Percentiles rank a stretch among this genome's conserved stretches.
These are phyloP conservation scores for Hamiltosporidium tvaerminnensis DNA, from an alignment of 371 early-diverging fungal genomes.

Conservation along the genomic window DNA sequence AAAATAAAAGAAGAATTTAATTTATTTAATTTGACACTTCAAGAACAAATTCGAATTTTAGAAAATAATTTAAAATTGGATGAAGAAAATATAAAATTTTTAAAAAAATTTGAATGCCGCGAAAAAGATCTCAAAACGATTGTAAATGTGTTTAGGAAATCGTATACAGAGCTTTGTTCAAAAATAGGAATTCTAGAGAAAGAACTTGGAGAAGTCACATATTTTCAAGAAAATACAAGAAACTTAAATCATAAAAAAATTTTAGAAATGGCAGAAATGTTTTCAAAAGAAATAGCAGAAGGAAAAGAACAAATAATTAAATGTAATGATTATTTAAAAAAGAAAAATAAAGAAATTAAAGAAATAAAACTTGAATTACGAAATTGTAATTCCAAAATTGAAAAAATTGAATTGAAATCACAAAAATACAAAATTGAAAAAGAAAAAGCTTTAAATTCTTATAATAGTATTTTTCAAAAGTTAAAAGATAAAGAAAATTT, in stretches of 20 bases:
- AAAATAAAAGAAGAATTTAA: conserved; percentile 7
- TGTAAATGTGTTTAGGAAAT: conserved; percentile 9
- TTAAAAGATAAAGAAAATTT: no score
- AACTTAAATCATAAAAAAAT: conserved; percentile 10
- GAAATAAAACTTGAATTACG: no score
- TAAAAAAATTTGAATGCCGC: conserved; percentile 5
- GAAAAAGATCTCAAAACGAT: conserved; percentile 5
- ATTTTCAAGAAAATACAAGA: conserved; percentile 30
- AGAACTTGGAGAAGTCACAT: conserved; percentile 23
- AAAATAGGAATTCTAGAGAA: conserved; percentile 26
- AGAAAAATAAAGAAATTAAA: no score
- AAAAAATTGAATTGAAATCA: no score
- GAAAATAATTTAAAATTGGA: neutral
- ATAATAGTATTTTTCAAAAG: no score
- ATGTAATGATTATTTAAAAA: no score
- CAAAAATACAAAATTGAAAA: no score
- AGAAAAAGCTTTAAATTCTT: no score
- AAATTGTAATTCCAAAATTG: no score
- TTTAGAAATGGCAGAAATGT: conserved; percentile 21
- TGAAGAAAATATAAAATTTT: neutral
- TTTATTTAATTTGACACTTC: neutral
- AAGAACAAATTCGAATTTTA: neutral
- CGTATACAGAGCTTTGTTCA: conserved; percentile 10
- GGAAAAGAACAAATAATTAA: no score
- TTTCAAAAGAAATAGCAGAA: conserved; percentile 34